Base-by-base conservation (phyloP, 2,329 filamentous ascomycete species). In the Pleoardoris graminearum region DNA sequence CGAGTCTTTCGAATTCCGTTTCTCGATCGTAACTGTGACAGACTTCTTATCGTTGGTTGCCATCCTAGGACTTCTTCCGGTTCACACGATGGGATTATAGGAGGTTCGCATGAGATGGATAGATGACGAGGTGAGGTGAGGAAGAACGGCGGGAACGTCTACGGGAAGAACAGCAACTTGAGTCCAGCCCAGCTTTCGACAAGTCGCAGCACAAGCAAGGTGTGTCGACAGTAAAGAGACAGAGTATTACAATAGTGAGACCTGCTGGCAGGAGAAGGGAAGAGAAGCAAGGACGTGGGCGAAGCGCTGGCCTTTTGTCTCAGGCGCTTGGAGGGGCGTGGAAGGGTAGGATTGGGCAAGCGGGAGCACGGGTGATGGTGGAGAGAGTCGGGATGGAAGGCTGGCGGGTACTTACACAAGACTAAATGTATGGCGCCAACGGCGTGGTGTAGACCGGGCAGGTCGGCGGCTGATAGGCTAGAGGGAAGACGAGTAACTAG, bases 21-120 rank as follows among this genome's bases (percentile, higher is more conserved):
- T 71, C 61, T 71, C 68, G 60, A 77, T 67, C 50, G 70, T 74
- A 54, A 77, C 68, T 63, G 69, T 68, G 54, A 68, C 61, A 59
- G 65, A 67, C 65, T 75, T 75, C 61, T 75, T 76, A 65, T 77
- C 68, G 71, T 73, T 76, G 67, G 76, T 71, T 61, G 77, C 75
- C 71, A 78, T 80, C 64, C 66, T 73, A 68, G 61, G 67, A 72
- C 67, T 68, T 65, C 63, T 61, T 39, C 60, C 54, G 62, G 53
- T 67, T 65, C 56, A 67, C 57, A 56, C 62, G 61, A 63, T 49
- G 60, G 58, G 48, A 29, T 30, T 43, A 61, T 60, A 54, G 63
- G 64, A 69, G 67, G 63, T 56, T 65, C 54, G 64, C 71, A 73
- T 73, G 58, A 62, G 67, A 57, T 51, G 53, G 53, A 23, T 22